Conservation (phyloP, 1,139 yeast genomes). For the Yamadazyma triangularis region DNA sequence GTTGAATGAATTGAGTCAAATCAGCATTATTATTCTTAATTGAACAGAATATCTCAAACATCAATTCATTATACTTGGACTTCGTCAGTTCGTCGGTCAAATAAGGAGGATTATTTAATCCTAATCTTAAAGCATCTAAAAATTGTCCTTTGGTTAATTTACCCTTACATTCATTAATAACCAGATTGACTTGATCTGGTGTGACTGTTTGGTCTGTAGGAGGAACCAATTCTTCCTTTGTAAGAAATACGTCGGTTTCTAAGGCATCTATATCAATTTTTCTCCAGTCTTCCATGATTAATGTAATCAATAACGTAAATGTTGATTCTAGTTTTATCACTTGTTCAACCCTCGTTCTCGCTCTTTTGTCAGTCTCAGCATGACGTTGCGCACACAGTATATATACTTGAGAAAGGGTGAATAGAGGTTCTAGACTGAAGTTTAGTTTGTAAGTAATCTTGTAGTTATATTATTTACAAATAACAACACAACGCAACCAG, state of each 20-base stretch:
- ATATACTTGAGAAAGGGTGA: too few relatives aligned
- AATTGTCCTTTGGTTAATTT: conserved; percentile 71
- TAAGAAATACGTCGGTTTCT: conserved; percentile 73
- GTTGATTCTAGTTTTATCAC: too few relatives aligned
- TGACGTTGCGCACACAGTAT: too few relatives aligned
- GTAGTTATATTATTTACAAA: too few relatives aligned
- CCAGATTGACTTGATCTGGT: conserved; percentile 49
- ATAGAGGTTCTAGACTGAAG: too few relatives aligned
- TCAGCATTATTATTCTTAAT: conserved; percentile 65
- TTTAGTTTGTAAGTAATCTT: too few relatives aligned
- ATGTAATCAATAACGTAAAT: too few relatives aligned
- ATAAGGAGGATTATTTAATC: conserved; percentile 77
- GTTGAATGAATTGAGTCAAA: conserved; percentile 54
- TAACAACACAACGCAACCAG: too few relatives aligned
- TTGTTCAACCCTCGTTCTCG: too few relatives aligned
- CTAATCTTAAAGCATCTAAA: conserved; percentile 57
- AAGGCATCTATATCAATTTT: conserved; percentile 89
- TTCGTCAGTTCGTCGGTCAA: conserved; percentile 62
- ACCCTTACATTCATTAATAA: conserved; percentile 56
- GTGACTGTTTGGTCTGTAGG: conserved; percentile 41
- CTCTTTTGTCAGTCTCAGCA: too few relatives aligned
- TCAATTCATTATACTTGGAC: conserved; percentile 47
- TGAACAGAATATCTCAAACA: conserved; percentile 70
- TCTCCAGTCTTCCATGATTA: conserved; percentile 51
- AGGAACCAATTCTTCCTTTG: conserved; percentile 62